Evolutionary conservation across 371 early-diverging fungal genomes (phyloP), one percentile per base, ranked within the genome.

Genomic region (Mortierella sp.): DNA sequence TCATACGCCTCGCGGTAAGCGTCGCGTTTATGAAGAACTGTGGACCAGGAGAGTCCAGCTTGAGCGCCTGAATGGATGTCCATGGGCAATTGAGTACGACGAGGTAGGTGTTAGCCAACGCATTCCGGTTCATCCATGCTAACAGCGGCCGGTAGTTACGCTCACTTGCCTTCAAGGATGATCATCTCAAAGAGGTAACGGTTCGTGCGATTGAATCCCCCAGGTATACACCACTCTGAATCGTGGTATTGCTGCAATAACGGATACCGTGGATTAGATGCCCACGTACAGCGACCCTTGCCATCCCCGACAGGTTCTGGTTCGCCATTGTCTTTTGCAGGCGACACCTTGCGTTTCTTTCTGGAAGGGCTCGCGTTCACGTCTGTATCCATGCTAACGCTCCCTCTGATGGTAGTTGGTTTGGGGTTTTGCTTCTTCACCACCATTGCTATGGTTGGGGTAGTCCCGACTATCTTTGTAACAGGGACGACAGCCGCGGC

Each of bases 121-220:
- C n/a, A n/a, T n/a, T n/a, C n/a, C n/a, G n/a, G n/a, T n/a, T n/a
- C n/a, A n/a, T n/a, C n/a, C n/a, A n/a, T n/a, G n/a, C n/a, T n/a
- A n/a, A n/a, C n/a, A n/a, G n/a, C n/a, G n/a, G n/a, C n/a, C n/a
- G n/a, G n/a, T n/a, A n/a, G n/a, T n/a, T n/a, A n/a, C n/a, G n/a
- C 54, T 19, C 28, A 31, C n/a, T 52, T 60, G 64, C 71, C 74
- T 58, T 73, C 74, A 12, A 73, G 54, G 45, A 73, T 73, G 24
- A 73, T 34, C 65, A 73, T 64, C 38, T 73, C 74, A 68, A 73
- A 73, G 58, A 73, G 69, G 34, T 73, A 64, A 0, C 74, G 64
- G n/a, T 73, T 73, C n/a, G 74, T 54, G 27, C 68, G 74, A 48
- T 73, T 48, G 48, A 73, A 68, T 24, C 74, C 74, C 16, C 54